Conservation (phyloP, 768 basidiomycete species). For the Strobilomyces confusus region DNA sequence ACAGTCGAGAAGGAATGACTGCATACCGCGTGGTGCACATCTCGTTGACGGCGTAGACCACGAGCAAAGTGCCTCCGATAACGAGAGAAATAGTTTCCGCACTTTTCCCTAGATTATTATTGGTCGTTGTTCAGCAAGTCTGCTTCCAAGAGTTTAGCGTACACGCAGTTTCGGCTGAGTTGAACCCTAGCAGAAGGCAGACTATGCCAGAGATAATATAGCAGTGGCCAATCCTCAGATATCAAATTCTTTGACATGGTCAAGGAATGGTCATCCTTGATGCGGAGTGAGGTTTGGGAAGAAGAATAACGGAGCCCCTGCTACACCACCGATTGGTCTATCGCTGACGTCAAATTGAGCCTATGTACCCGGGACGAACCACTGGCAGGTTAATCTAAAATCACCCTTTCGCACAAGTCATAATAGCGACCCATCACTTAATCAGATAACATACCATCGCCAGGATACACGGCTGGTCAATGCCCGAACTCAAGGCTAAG, state of each 20-base stretch:
- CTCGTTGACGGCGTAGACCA: constrained; percentile 33
- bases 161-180: constrained; percentile 33
- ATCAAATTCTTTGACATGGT: constrained; percentile 36
- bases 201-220: constrained; percentile 34
- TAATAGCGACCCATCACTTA: neutral
- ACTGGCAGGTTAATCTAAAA: constrained; percentile 36
- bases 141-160: neutral
- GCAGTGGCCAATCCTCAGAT: constrained; percentile 35
- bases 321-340: constrained; percentile 36
- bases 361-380: neutral
- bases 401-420: constrained; percentile 25
- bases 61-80: constrained; percentile 32
- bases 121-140: neutral
- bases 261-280: constrained; percentile 28
- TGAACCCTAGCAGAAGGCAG: constrained; percentile 38
- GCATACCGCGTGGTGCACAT: constrained; percentile 31
- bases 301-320: constrained; percentile 31
- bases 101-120: constrained; percentile 23
- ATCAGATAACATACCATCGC: constrained; percentile 33
- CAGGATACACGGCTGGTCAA: constrained; percentile 36
- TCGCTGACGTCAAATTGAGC: neutral
- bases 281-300: constrained; percentile 36
- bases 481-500: constrained; percentile 13
- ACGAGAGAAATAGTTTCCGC: constrained; percentile 35
- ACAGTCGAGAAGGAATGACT: constrained; percentile 37